Base-by-base conservation (phyloP, 1,139 yeast genomes). In the Yamadazyma mexicana region DNA sequence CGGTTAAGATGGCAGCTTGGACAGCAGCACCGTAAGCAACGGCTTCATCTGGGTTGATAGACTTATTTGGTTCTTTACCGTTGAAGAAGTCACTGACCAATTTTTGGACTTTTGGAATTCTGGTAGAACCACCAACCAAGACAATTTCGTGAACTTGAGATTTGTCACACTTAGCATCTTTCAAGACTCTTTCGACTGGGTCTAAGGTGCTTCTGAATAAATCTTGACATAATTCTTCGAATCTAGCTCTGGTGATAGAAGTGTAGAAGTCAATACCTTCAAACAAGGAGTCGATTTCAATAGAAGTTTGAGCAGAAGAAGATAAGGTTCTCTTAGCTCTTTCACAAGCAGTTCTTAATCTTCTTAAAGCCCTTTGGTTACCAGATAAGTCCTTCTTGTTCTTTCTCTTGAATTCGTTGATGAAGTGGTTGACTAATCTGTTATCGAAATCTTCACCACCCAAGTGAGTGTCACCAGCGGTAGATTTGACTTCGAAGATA, bases 11-110 rank as follows among this genome's bases (percentile, higher is more conserved):
- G 66, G 97, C 98, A 83, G 96, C 98, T 83, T 91, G 98, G 60
- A 87, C 96, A 61, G 96, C 96, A 62, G 96, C 96, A 84, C 96
- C 96, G 80, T 87, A 87, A 65, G 96, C 96, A 73, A 87, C 96
- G 67, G 96, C 96, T 79, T 87, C 96, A 81, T 87, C 98, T 62
- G 98, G 98, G 95, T 91, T 91, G 73, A 91, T 91, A 56, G 96
- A 85, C 76, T 84, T 85, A 77, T 87, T 88, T 66, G 87, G 87
- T 79, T 86, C 89, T 82, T 92, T 91, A 74, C 98, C 98, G 69
- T 91, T 92, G 75, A 92, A 91, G 91, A 82, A 91, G 77, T 92
- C 98, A 57, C 96, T 87, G 58, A 91, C 88, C 66, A 91, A 82
- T 77, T 91, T 88, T 81, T 92, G 98, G 66, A 91, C 87, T 82